phyloP scores from a whole-genome alignment of 441 rosid genomes.

The Aquilaria agallochum region DNA sequence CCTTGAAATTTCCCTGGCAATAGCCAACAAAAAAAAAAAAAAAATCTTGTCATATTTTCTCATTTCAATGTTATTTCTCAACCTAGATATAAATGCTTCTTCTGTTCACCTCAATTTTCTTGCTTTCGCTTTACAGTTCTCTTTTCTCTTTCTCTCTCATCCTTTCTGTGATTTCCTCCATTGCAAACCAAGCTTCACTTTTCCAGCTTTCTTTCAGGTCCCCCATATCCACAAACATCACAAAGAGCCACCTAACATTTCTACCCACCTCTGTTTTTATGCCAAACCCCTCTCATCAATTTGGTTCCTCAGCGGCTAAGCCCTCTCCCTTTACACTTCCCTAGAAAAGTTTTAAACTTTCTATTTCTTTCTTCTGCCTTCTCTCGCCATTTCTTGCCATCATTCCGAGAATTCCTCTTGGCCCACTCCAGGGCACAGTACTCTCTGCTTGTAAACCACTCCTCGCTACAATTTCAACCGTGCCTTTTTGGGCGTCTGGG shows the following conservation, averaged over 20 bases:
- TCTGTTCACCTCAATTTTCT: constrained; percentile 22
- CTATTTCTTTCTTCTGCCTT: constrained; percentile 32
- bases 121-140: constrained; percentile 50
- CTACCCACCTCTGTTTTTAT: constrained; percentile 30
- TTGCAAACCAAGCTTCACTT: constrained; percentile 78
- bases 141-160: constrained; percentile 18
- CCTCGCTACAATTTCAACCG: constrained; percentile 19
- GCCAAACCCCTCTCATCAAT: constrained; percentile 9
- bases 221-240: constrained; percentile 9
- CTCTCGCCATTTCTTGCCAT: constrained; percentile 27
- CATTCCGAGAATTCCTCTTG: constrained; percentile 18
- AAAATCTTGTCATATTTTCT: neutral
- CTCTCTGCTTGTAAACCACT: constrained; percentile 35
- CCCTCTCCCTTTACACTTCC: constrained; percentile 8
- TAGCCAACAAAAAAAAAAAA: no score
- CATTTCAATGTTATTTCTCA: neutral
- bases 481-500: constrained; percentile 22
- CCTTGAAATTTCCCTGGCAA: neutral
- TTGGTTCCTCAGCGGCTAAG: constrained; percentile 6
- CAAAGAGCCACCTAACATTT: constrained; percentile 55
- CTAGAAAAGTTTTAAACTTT: constrained; percentile 28
- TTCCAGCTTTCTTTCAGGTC: constrained; percentile 39
- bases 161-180: constrained; percentile 52
- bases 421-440: constrained; percentile 22
- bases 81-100: constrained; percentile 37